Percentiles rank a stretch among this genome's conserved stretches.
phyloP scores from a whole-genome alignment of 805 yeast genomes.

The Ogataea parapolymorpha region DNA sequence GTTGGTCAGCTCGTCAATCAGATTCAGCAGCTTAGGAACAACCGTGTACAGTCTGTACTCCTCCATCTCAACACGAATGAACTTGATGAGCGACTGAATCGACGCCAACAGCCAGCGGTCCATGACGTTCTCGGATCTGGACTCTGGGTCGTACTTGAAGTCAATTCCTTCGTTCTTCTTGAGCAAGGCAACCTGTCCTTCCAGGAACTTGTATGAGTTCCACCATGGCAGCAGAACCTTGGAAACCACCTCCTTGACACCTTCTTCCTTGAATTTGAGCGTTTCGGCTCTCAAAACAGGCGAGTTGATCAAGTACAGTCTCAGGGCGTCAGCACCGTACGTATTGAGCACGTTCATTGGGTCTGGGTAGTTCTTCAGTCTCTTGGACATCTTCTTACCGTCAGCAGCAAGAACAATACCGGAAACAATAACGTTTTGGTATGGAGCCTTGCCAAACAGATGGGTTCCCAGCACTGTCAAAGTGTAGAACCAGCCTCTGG shows the following conservation, averaged over 20 bases:
- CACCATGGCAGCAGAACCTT: constrained; percentile 98
- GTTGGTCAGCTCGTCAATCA: constrained; percentile 93
- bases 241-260: constrained; percentile 96
- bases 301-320: constrained; percentile 93
- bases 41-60: constrained; percentile 92
- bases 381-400: constrained; percentile 99
- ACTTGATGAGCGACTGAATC: constrained; percentile 84
- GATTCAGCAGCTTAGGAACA: constrained; percentile 83
- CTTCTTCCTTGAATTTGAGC: constrained; percentile 95
- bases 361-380: constrained; percentile 97
- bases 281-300: constrained; percentile 97
- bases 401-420: constrained; percentile 97
- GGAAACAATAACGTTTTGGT: constrained; percentile 89
- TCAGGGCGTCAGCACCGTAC: constrained; percentile 97
- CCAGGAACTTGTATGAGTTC: constrained; percentile 95
- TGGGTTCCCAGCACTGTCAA: constrained; percentile 94
- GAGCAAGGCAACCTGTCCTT: constrained; percentile 84
- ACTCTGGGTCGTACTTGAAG: constrained; percentile 65
- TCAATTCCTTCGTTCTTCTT: constrained; percentile 70
- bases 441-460: constrained; percentile 87
- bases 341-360: constrained; percentile 76
- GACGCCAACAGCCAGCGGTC: constrained; percentile 97
- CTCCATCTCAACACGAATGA: constrained; percentile 85
- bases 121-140: constrained; percentile 83
- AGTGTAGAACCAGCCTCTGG: constrained; percentile 99